Base-by-base conservation (phyloP, 1,284 basidiomycete genomes). In the Pseudozyma hubeiensis region DNA sequence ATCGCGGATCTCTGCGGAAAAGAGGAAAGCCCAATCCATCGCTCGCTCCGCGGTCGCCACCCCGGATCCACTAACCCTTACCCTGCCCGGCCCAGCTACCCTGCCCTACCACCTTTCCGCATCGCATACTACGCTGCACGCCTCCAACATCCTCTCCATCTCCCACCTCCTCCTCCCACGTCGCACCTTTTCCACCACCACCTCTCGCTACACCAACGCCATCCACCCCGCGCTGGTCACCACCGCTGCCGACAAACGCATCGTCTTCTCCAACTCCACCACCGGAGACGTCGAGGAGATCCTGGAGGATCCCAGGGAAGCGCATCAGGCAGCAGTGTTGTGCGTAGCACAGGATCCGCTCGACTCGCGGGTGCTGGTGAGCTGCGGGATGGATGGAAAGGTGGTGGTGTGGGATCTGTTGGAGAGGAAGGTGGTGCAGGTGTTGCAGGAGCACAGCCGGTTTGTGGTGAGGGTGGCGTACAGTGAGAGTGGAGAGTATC, bases 391-490 rank as follows among this genome's bases (percentile, higher is more conserved):
- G 79, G 81, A 83, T 30, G 79, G 68, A 11, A 75, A 48, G 7
- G 73, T 81, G 39, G 67, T 82, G 10, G 57, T 82, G 19, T 81
- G 79, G 79, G 80, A 82, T 54, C 50, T 78, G 47, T 39, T 61
- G 41, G 66, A 40, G 40, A 48, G 68, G 8, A 49, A 41, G 30
- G 56, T 71, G 5, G 48, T 81, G 0, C 80, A 81, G 62, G 61
- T 66, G 10, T 55, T 83, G 17, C 46, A 55, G 2, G 70, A 80
- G 41, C 81, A 83, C 35, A 43, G 51, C 8, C 77, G 70, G 19
- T 83, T 82, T 52, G 81, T 80, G 29, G 79, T 83, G 39, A 60
- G 69, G 34, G 64, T 79, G 17, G 74, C 67, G 6, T 65, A 60
- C 41, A 77, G 67, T 52, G 45, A 51, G 19, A 66, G 55, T 30